Base-by-base conservation (phyloP, 2,329 filamentous ascomycete species). In the Zymoseptoria brevis region DNA sequence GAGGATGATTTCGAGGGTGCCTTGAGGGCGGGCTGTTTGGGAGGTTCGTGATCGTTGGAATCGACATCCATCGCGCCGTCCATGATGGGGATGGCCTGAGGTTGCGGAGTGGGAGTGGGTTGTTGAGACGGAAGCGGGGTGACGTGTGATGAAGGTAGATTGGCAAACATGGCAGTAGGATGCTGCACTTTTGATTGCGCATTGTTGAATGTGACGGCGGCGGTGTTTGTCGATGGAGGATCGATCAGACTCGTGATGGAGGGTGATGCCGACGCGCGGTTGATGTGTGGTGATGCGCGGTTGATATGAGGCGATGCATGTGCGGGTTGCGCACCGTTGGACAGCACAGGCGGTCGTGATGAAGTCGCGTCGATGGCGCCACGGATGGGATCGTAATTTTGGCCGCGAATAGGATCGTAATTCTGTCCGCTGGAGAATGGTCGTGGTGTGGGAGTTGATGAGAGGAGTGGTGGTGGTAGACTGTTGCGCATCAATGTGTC, bases 191-290 rank as follows among this genome's bases (percentile, higher is more conserved):
- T 53, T 55, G 62, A 59, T 57, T 67, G 66, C 29, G 66, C 54
- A 29, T 53, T 53, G 19, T 72, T 67, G 62, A 61, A 45, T 13
- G 35, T 45, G 35, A 45, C 35, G 0, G 35, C 35, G 16, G 35
- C 35, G 35, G 35, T 53, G 51, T 29, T 29, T n/a, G 66, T 69
- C 35, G 58, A 51, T 1, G 82, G 82, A 35, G 87, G 88, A 66
- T 96, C 90, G 55, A 96, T 89, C 59, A 96, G 81, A 74, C 90
- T 96, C 5, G 90, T 87, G 66, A 96, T 96, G 2, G 93, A 93
- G 1, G 93, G 92, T 4, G 93, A 96, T 48, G 88, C 88, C 71
- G 89, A 93, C n/a, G 89, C 88, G 57, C 88, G 84, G 74, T 88
- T 87, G 57, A 82, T 74, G 60, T 69, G 73, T 19, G 76, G 74